A percentile compares a stretch with the other conserved stretches of the same genome.
Evolutionary conservation across 164 flowering plant genomes (phyloP).

Genomic region (Berberis vulgaris): DNA sequence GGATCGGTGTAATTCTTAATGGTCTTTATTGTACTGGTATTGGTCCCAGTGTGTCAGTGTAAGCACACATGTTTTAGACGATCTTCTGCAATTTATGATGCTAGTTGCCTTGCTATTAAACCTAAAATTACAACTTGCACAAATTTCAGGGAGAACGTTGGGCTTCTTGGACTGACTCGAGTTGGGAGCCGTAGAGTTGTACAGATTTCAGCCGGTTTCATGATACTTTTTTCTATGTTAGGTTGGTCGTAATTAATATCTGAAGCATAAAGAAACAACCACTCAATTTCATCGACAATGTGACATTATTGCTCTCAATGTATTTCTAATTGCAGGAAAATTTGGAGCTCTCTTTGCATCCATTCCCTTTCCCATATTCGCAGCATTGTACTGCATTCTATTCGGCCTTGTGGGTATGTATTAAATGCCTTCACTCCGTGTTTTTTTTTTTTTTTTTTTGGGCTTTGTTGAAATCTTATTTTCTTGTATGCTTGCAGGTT

Average conservation of each 20-base stretch:
- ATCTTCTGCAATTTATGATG: background rate
- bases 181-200: conserved; percentile 99
- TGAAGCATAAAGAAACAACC: background rate
- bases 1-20: conserved; percentile 83
- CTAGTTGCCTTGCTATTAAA: conserved; percentile 3
- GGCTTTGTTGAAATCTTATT: background rate
- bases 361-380: conserved; percentile 89
- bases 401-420: conserved; percentile 92
- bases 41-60: conserved; percentile 95
- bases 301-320: too few relatives aligned
- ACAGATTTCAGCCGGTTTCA: conserved; percentile 93
- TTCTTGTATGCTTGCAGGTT: conserved; percentile 39
- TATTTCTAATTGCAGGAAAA: conserved; percentile 52
- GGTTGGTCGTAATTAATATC: conserved; percentile 33
- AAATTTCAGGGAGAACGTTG: conserved; percentile 81
- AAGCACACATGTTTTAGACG: conserved; percentile 23
- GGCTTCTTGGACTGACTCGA: conserved; percentile 91
- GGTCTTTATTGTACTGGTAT: conserved; percentile 90
- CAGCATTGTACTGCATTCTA: conserved; percentile 85
- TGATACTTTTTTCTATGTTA: conserved; percentile 89
- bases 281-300: background rate
- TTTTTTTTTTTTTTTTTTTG: conserved; percentile 2
- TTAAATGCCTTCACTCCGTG: background rate
- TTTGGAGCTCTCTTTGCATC: conserved; percentile 99
- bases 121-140: conserved; percentile 7